Base-by-base conservation (phyloP, 306 rosid genomes). In the Quercus ilex region DNA sequence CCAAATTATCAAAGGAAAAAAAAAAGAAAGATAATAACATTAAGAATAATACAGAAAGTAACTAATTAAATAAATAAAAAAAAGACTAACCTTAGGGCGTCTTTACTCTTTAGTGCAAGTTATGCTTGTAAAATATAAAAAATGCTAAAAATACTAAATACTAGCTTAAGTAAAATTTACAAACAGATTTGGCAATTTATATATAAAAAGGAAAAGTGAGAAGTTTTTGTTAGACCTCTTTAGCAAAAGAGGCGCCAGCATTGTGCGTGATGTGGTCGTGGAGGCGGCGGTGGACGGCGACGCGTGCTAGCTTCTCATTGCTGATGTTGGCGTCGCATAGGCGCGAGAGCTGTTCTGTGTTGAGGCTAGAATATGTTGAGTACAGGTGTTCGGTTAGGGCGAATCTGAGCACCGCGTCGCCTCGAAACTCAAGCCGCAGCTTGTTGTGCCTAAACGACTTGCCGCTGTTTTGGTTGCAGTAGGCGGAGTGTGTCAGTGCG, bases 271-370 rank as follows among this genome's bases (percentile, higher is more conserved):
- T 33, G 33, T 25, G 81, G 17, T 58, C 69, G 25, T 88, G 77
- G 33, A 94, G 76, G 28, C 89, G 74, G 5, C 28, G 80, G 52
- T 91, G 86, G 14, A 94, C 57, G 28, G 96, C 92, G 26, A 85
- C 90, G 19, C 92, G 92, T 0, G 98, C 98, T 25, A 94, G 93
- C 76, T 89, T 90, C 88, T 92, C 94, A 20, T 94, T 94, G 84
- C 92, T 89, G 56, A 92, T 25, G 5, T 89, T 94, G 43, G 93
- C 93, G 6, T 97, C 82, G 21, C 92, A 91, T 6, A 94, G 85
- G 74, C 64, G 46, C 9, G 96, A 81, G 77, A 94, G 92, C 1
- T 86, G 69, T 9, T 89, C 92, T 0, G 86, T 93, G 0, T 88
- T 82, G 3, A 91, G 76, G 11, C 35, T 1, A 0, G 94, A 87